These are phyloP conservation scores for Cordia subcordata DNA, from an alignment of 257 asterid species.

Conservation along the genomic window DNA sequence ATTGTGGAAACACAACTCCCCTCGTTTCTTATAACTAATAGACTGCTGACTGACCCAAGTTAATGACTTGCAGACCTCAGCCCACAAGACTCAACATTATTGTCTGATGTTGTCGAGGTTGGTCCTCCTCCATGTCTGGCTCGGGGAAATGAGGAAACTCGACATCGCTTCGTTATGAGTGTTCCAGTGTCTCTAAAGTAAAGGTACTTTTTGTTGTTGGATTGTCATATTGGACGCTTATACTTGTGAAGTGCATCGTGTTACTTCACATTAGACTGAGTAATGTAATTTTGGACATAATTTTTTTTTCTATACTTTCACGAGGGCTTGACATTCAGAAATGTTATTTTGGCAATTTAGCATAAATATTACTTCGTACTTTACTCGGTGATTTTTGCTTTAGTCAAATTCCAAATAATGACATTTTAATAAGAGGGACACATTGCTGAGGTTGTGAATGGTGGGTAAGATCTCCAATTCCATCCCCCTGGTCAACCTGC, in stretches of 20 bases:
- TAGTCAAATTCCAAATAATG: too few relatives aligned
- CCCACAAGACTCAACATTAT: conserved; percentile 87
- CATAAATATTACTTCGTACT: too few relatives aligned
- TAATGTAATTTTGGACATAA: too few relatives aligned
- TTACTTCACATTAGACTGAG: too few relatives aligned
- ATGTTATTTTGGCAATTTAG: too few relatives aligned
- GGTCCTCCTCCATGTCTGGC: conserved; percentile 59
- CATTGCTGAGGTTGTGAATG: too few relatives aligned
- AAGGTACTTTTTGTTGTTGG: conserved; percentile 38
- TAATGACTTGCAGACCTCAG: conserved; percentile 60
- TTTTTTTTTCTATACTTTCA: neutral
- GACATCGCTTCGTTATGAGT: conserved; percentile 83
- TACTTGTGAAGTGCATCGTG: neutral
- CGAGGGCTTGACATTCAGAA: too few relatives aligned
- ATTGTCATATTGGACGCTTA: neutral
- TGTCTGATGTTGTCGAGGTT: conserved; percentile 76
- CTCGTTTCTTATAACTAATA: neutral
- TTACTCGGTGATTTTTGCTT: too few relatives aligned
- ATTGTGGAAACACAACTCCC: neutral
- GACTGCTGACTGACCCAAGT: neutral
- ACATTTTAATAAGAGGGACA: too few relatives aligned
- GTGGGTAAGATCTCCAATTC: too few relatives aligned
- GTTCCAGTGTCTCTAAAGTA: conserved; percentile 72
- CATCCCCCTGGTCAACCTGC: too few relatives aligned
- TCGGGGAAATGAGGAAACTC: conserved; percentile 61